Conservation (phyloP, 2,329 filamentous ascomycete species). For the Knoxdaviesia proteae region DNA sequence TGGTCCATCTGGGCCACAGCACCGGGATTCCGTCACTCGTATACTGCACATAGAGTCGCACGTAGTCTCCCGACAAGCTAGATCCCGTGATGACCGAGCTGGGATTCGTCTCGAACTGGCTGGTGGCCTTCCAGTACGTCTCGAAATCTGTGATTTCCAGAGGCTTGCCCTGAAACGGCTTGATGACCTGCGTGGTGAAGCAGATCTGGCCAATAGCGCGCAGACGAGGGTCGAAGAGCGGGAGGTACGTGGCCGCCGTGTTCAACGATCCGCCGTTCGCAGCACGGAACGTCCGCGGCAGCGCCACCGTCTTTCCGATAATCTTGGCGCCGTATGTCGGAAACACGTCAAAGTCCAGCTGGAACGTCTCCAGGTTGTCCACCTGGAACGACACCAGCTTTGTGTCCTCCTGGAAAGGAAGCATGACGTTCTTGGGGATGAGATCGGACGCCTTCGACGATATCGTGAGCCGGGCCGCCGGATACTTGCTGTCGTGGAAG, state of each 20-base stretch:
- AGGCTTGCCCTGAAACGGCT: constrained; percentile 79
- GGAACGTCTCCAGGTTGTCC: constrained; percentile 79
- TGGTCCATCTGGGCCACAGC: constrained; percentile 68
- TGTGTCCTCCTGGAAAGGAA: constrained; percentile 92
- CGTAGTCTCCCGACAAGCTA: constrained; percentile 87
- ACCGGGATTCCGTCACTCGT: constrained; percentile 76
- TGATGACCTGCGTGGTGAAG: constrained; percentile 91
- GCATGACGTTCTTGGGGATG: constrained; percentile 85
- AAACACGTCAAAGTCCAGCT: constrained; percentile 93
- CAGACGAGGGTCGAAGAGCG: constrained; percentile 78
- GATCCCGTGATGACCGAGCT: constrained; percentile 85
- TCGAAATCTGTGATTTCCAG: constrained; percentile 96
- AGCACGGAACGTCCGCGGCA: constrained; percentile 68
- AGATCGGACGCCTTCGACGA: constrained; percentile 92
- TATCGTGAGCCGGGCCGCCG: constrained; percentile 81
- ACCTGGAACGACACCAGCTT: constrained; percentile 89
- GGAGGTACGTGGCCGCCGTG: constrained; percentile 54
- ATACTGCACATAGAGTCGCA: constrained; percentile 76
- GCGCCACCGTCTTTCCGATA: constrained; percentile 83
- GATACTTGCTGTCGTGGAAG: constrained; percentile 92
- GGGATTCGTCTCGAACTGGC: constrained; percentile 57
- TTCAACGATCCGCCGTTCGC: constrained; percentile 42
- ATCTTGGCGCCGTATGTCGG: constrained; percentile 94
- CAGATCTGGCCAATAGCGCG: constrained; percentile 83
- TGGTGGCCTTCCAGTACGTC: constrained; percentile 98